Evolutionary conservation across 2,329 filamentous ascomycete genomes (phyloP).

Genomic region (Nemania diffusa): DNA sequence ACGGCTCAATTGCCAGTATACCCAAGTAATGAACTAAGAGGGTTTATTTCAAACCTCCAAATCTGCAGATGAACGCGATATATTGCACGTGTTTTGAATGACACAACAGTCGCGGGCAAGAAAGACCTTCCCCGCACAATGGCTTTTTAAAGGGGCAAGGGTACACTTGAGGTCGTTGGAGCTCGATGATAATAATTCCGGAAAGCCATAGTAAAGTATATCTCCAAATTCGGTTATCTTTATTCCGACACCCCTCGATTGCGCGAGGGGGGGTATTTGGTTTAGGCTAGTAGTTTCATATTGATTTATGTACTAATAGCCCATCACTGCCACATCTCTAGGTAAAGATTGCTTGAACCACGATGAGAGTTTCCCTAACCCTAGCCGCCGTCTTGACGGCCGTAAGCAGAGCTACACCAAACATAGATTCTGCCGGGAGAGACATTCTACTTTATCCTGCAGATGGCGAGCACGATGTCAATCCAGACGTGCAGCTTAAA

Average conservation of each 20-base stretch:
- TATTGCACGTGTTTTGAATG: too few relatives aligned
- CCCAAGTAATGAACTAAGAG: too few relatives aligned
- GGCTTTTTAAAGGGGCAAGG: neutral
- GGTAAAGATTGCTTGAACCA: neutral
- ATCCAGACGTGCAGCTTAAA: conserved; percentile 26
- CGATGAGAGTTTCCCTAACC: conserved; percentile 15
- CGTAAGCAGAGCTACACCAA: neutral
- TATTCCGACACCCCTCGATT: neutral
- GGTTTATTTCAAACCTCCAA: too few relatives aligned
- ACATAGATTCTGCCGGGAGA: neutral
- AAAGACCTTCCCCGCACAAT: neutral
- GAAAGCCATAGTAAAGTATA: neutral
- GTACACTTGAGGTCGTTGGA: neutral
- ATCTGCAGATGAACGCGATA: too few relatives aligned
- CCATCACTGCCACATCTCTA: neutral
- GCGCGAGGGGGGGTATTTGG: neutral
- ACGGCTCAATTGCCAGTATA: too few relatives aligned
- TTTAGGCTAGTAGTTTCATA: neutral
- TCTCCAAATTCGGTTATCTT: neutral
- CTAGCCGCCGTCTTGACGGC: conserved; percentile 5
- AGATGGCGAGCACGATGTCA: conserved; percentile 24
- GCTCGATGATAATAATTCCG: neutral
- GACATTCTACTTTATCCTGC: conserved; percentile 24
- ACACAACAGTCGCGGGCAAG: too few relatives aligned
- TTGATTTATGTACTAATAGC: neutral